Conservation (phyloP, 2,329 filamentous ascomycete genomes). For the Aureobasidium lini region DNA sequence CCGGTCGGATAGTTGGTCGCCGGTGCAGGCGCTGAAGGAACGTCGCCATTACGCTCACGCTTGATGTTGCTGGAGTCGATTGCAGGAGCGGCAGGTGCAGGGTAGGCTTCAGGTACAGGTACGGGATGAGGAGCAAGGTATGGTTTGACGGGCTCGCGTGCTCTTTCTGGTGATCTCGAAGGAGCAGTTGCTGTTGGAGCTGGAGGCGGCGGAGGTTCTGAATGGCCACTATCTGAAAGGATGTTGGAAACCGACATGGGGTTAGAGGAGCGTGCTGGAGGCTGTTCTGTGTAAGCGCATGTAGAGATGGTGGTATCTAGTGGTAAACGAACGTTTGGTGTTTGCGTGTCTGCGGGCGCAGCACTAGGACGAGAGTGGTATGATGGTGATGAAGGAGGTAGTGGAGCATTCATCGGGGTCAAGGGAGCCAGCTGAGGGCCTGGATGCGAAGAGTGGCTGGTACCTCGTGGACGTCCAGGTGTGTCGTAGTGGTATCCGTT, state of each 20-base stretch:
- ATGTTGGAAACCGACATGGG: slow-evolving; percentile 97
- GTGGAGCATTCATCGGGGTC: slow-evolving; percentile 6
- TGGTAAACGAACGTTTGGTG: slow-evolving; percentile 2
- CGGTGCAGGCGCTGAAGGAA: background rate
- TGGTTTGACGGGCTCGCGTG: slow-evolving; percentile 4
- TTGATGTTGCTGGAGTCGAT: background rate
- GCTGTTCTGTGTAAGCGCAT: slow-evolving; percentile 14
- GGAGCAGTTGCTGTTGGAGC: background rate
- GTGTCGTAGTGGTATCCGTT: slow-evolving; percentile 15
- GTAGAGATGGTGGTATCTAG: background rate
- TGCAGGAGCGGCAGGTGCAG: background rate
- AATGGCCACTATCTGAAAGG: slow-evolving; percentile 60
- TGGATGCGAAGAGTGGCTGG: slow-evolving; percentile 12
- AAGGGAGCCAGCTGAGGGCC: slow-evolving; percentile 2
- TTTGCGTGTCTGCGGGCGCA: background rate
- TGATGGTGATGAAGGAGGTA: slow-evolving; percentile 6
- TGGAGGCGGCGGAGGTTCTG: slow-evolving; percentile 12
- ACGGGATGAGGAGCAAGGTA: slow-evolving; percentile 3
- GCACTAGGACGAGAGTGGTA: slow-evolving; percentile 7
- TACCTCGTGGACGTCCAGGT: slow-evolving; percentile 1
- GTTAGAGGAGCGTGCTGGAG: slow-evolving; percentile 56
- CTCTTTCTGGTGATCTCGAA: background rate
- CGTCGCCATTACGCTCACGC: slow-evolving; percentile 5
- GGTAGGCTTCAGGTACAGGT: background rate
- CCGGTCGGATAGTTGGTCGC: slow-evolving; percentile 23